These are phyloP conservation scores for Linum lewisii DNA, from an alignment of 345 rosid genomes.

Conservation along the genomic window DNA sequence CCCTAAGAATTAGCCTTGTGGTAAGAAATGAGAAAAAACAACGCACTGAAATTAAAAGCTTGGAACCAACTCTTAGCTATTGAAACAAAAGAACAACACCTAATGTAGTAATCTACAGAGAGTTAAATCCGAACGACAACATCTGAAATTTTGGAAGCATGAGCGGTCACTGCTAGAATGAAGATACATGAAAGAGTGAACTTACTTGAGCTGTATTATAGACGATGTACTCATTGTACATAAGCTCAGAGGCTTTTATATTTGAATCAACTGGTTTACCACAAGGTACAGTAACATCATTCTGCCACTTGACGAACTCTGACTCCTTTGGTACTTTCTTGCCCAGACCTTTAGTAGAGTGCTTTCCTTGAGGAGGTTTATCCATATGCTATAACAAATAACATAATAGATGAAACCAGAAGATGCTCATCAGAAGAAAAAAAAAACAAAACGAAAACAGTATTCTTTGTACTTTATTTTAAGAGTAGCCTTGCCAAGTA, in stretches of 20 bases:
- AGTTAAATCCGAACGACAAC: too few species aligned
- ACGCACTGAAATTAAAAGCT: too few species aligned
- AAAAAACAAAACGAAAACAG: not conserved
- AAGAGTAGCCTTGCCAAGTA: not conserved
- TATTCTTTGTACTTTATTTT: too few species aligned
- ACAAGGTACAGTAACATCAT: slow-evolving; percentile 74
- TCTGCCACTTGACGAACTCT: slow-evolving; percentile 72
- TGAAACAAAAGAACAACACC: too few species aligned
- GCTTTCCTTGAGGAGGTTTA: slow-evolving; percentile 84
- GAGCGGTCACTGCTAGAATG: not conserved
- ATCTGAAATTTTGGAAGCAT: not conserved
- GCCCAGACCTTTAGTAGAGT: slow-evolving; percentile 91
- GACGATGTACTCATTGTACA: slow-evolving; percentile 92
- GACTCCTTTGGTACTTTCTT: slow-evolving; percentile 71
- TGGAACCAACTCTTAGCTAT: too few species aligned
- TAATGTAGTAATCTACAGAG: too few species aligned
- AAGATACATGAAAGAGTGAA: slow-evolving; percentile 2
- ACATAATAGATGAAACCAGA: not conserved
- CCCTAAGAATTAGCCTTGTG: not conserved
- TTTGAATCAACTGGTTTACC: slow-evolving; percentile 83
- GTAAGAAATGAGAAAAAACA: not conserved
- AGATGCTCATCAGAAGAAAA: not conserved
- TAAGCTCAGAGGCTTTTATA: slow-evolving; percentile 68
- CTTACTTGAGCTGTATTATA: slow-evolving; percentile 79
- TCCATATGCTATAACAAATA: slow-evolving; percentile 49